A percentile compares a stretch with the other conserved stretches of the same genome.
Evolutionary conservation across 768 basidiomycete species (phyloP).

Genomic region (Saitozyma podzolica): DNA sequence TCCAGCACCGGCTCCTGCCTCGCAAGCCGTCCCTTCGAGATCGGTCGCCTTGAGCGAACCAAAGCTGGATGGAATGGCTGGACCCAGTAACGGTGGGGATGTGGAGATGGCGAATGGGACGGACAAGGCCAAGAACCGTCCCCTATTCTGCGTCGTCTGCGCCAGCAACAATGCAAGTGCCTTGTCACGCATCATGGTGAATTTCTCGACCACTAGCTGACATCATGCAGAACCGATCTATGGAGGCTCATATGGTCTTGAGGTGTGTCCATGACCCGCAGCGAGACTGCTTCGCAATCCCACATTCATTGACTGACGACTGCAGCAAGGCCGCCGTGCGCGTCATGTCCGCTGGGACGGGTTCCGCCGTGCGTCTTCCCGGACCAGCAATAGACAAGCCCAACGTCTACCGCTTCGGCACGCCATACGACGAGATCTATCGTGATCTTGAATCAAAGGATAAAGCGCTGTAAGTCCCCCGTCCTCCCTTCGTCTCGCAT

Average conservation of each 20-base stretch:
- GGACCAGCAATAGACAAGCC: conserved; percentile 96
- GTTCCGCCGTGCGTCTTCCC: conserved; percentile 92
- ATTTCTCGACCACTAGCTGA: not conserved
- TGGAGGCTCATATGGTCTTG: conserved; percentile 94
- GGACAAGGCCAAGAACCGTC: conserved; percentile 60
- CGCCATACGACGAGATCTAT: conserved; percentile 93
- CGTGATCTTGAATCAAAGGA: conserved; percentile 85
- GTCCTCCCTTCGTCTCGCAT: not conserved
- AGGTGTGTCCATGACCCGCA: conserved; percentile 10
- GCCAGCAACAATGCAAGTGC: conserved; percentile 90
- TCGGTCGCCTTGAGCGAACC: too few relatives aligned
- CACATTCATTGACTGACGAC: not conserved
- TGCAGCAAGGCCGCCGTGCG: conserved; percentile 82
- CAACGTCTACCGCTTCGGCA: conserved; percentile 94
- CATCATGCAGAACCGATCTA: conserved; percentile 77
- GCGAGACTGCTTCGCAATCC: conserved; percentile 60
- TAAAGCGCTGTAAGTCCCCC: conserved; percentile 66
- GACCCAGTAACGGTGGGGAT: conserved; percentile 1
- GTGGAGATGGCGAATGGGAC: conserved; percentile 12
- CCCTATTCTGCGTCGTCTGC: conserved; percentile 95
- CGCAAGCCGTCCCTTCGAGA: too few relatives aligned
- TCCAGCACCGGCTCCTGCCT: too few relatives aligned
- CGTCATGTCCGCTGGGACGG: conserved; percentile 93
- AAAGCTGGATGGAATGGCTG: not conserved
- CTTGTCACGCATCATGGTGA: not conserved